A percentile compares a stretch with the other conserved stretches of the same genome.
These are phyloP conservation scores for Capsicum chinense DNA, from an alignment of 257 asterid species.

Conservation along the genomic window DNA sequence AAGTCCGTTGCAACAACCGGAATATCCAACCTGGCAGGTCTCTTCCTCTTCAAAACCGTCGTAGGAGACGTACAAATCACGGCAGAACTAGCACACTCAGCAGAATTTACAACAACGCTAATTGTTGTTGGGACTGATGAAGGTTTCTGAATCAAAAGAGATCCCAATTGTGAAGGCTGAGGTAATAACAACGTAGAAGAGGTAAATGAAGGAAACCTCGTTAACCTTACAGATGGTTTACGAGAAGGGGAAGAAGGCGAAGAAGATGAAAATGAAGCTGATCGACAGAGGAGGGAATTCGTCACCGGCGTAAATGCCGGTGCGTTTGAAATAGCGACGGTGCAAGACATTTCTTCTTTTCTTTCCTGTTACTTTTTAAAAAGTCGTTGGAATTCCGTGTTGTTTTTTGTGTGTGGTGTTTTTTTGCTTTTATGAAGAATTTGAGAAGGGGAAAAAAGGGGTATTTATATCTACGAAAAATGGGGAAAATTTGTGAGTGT, in stretches of 20 bases:
- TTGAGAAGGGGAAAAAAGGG: not conserved
- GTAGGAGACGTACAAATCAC: constrained; percentile 35
- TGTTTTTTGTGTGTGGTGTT: not conserved
- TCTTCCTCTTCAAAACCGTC: constrained; percentile 44
- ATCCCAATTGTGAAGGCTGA: constrained; percentile 57
- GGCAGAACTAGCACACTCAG: constrained; percentile 39
- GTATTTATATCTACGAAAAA: constrained; percentile 32
- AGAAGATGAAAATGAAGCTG: constrained; percentile 37
- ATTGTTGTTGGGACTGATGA: constrained; percentile 31
- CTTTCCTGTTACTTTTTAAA: not conserved
- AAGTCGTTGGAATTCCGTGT: constrained; percentile 35
- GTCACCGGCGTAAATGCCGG: constrained; percentile 55
- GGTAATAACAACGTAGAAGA: constrained; percentile 39
- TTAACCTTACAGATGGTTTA: constrained; percentile 35
- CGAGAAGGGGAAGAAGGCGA: constrained; percentile 33
- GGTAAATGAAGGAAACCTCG: constrained; percentile 25
- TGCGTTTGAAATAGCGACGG: constrained; percentile 66
- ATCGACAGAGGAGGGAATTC: constrained; percentile 36
- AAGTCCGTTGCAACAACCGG: constrained; percentile 37
- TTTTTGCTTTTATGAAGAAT: not conserved
- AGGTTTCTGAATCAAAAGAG: constrained; percentile 54
- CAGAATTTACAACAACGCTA: constrained; percentile 52
- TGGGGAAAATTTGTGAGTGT: not conserved
- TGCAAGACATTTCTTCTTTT: constrained; percentile 41
- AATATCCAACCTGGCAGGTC: constrained; percentile 50